A percentile compares a stretch with the other conserved stretches of the same genome.
Evolutionary conservation across 108 stramenopile genomes (phyloP).

Genomic region (Cyclotella atomus): DNA sequence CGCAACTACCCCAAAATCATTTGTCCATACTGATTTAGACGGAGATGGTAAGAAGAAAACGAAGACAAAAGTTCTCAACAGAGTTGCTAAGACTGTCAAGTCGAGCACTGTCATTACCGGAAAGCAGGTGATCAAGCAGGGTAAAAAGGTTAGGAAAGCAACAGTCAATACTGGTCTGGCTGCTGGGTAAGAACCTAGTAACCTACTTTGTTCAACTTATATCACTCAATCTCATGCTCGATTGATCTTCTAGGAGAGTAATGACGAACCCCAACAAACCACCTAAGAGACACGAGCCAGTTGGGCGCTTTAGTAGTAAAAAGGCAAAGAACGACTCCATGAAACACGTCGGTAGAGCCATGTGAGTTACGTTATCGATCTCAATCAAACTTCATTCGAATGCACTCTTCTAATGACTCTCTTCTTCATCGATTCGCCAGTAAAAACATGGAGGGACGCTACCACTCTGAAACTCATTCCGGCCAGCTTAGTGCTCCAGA

Average conservation of each 20-base stretch:
- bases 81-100: conserved; percentile 59
- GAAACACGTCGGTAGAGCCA: conserved; percentile 46
- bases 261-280: conserved; percentile 37
- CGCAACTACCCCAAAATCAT: background rate
- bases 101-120: conserved; percentile 54
- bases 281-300: conserved; percentile 52
- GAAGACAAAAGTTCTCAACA: conserved; percentile 45
- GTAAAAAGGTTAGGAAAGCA: conserved; percentile 62
- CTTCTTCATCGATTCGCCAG: conserved; percentile 11
- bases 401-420: background rate
- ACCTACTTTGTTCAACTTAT: too few relatives aligned
- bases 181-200: conserved; percentile 45
- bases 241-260: conserved; percentile 21
- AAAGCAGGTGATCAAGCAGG: conserved; percentile 54
- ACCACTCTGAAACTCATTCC: conserved; percentile 42
- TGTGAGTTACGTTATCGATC: conserved; percentile 2
- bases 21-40: background rate
- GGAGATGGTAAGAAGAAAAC: conserved; percentile 29
- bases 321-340: conserved; percentile 35
- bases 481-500: conserved; percentile 76
- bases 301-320: conserved; percentile 22
- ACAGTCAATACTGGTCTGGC: conserved; percentile 60
- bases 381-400: background rate
- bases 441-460: conserved; percentile 48
- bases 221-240: too few relatives aligned